Percentiles rank a stretch among this genome's conserved stretches.
Conservation (phyloP, 805 yeast genomes). For the Starmera caribaea region DNA sequence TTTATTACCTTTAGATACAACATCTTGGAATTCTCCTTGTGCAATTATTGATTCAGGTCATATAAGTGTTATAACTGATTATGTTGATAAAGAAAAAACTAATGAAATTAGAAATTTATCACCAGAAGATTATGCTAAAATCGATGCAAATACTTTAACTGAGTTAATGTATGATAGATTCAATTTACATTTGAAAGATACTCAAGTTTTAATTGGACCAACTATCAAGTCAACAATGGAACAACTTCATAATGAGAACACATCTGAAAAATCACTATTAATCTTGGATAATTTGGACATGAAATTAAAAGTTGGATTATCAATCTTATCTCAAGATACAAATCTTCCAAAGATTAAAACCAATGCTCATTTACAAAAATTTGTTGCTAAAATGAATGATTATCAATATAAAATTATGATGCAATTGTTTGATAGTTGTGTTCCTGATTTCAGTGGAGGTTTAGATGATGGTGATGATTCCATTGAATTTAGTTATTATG, state of each 20-base stretch:
- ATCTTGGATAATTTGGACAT: slow-evolving; percentile 71
- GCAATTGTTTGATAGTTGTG: slow-evolving; percentile 59
- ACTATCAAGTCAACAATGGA: slow-evolving; percentile 68
- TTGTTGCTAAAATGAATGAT: slow-evolving; percentile 71
- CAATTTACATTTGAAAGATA: slow-evolving; percentile 65
- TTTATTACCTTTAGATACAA: slow-evolving; percentile 75
- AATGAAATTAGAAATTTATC: slow-evolving; percentile 59
- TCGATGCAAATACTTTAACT: slow-evolving; percentile 19
- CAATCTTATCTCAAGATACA: slow-evolving; percentile 75
- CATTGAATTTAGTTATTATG: slow-evolving; percentile 22
- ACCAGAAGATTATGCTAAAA: slow-evolving; percentile 60
- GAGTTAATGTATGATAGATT: slow-evolving; percentile 87
- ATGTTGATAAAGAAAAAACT: slow-evolving; percentile 60
- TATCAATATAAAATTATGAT: slow-evolving; percentile 83
- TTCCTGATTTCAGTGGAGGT: slow-evolving; percentile 36
- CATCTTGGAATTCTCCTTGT: slow-evolving; percentile 76
- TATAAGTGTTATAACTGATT: slow-evolving; percentile 71
- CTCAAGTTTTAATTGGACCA: slow-evolving; percentile 84
- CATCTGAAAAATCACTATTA: slow-evolving; percentile 31
- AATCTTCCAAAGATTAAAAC: slow-evolving; percentile 64
- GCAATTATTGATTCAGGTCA: slow-evolving; percentile 95
- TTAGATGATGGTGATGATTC: slow-evolving; percentile 23
- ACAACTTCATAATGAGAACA: slow-evolving; percentile 40
- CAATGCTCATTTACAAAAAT: slow-evolving; percentile 66
- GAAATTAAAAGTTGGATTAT: slow-evolving; percentile 66